A percentile compares a stretch with the other conserved stretches of the same genome.
Conservation (phyloP, 2,329 filamentous ascomycete species). For the Colletotrichum melonis region DNA sequence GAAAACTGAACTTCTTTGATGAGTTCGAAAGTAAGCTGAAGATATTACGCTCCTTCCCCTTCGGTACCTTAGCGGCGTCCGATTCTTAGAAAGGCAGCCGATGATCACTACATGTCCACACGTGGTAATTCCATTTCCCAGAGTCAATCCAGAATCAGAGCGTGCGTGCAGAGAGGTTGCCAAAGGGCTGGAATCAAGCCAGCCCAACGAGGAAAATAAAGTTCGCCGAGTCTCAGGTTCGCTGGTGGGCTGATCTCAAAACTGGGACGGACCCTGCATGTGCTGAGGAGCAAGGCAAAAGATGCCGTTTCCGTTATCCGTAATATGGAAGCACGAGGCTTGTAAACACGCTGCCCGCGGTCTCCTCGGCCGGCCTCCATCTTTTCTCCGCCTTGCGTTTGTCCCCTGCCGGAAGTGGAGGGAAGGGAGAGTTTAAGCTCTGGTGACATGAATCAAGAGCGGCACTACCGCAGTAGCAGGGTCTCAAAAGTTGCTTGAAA, state of each 20-base stretch:
- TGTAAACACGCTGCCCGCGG: not conserved
- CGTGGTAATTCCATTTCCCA: not conserved
- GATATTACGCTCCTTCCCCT: not conserved
- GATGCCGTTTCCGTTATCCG: not conserved
- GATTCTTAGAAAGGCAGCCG: not conserved
- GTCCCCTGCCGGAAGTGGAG: not conserved
- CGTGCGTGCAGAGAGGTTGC: not conserved
- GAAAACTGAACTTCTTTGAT: no score
- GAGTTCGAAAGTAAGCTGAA: not conserved
- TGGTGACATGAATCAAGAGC: not conserved
- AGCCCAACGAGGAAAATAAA: not conserved
- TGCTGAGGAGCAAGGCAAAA: not conserved
- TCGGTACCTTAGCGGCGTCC: not conserved
- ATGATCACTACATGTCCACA: not conserved
- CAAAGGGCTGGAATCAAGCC: not conserved
- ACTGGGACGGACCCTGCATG: slow-evolving; percentile 10
- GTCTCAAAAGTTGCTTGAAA: not conserved
- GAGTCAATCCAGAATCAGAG: not conserved
- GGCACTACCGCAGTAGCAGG: not conserved
- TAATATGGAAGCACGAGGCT: not conserved
- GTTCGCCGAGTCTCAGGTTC: slow-evolving; percentile 21
- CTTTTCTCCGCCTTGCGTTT: not conserved
- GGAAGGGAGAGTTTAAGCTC: not conserved
- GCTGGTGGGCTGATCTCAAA: not conserved
- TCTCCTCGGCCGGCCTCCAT: not conserved